Base-by-base conservation (phyloP, 768 basidiomycete species). In the Termitomyces titanicus region DNA sequence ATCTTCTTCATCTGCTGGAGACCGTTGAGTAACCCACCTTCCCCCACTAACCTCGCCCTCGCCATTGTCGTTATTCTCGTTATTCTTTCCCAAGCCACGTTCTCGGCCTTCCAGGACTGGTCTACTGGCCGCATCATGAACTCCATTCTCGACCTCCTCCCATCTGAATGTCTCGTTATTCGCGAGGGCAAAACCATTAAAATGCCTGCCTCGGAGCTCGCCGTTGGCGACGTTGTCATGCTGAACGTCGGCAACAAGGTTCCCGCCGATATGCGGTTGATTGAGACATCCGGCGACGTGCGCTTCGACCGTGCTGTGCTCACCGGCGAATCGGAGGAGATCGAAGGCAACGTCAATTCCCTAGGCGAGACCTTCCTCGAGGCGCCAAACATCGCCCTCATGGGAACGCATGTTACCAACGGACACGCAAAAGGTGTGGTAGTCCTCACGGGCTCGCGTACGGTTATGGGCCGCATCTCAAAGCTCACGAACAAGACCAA, bases 401-500 rank as follows among this genome's bases (percentile, higher is more conserved):
- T 72, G 24, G 75, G 74, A 0, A 77, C 76, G 0, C 71, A 75
- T 53, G 70, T 74, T 24, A 73, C 70, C 0, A 73, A 76, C 48
- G 76, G 77, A 4, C 68, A 68, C 17, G 76, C 74, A 29, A 71
- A 62, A 33, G 75, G 76, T 20, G 59, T 78, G 0, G 73, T 74
- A 5, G 74, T 79, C 33, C 71, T 74, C 25, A 74, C 71, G 1
- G 78, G 78, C 35, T 74, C 75, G 57, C 77, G 70, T 35, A 71
- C 73, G 1, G 64, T 75, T 51, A 76, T 79, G 77, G 83, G 82
- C 8, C 78, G 79, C 27, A 77, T 84, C 55, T 81, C 83, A 22
- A 74, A 78, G 58, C 74, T 83, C 62, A 80, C 81, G 0, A 75
- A 72, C 17, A 70, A 75, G 47, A 72, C 71, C 11, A 77, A 76